Percentiles rank a stretch among this genome's conserved stretches.
phyloP scores from a whole-genome alignment of 371 early-diverging fungal species.

The Haplosporangium sp. region DNA sequence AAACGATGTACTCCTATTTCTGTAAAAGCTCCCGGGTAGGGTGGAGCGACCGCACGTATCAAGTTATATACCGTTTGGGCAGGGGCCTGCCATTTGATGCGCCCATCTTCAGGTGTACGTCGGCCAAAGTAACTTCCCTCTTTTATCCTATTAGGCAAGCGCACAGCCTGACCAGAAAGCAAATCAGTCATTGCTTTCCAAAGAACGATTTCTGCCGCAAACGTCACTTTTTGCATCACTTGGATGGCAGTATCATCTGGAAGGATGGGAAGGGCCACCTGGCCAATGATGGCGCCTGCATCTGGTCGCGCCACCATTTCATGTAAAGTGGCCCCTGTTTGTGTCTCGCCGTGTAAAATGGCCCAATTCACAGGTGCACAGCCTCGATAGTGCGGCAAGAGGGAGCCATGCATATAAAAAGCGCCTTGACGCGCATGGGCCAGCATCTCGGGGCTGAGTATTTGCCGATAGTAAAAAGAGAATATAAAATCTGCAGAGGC shows the following conservation, averaged over 20 bases:
- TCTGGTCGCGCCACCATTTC: constrained; percentile 10
- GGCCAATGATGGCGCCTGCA: constrained; percentile 8
- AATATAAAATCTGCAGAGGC: constrained; percentile 8
- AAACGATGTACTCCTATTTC: constrained; percentile 11
- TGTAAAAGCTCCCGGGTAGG: constrained; percentile 14
- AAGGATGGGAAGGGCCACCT: constrained; percentile 10
- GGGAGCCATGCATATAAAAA: constrained; percentile 12
- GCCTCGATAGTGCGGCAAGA: constrained; percentile 14
- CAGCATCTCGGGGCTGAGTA: constrained; percentile 9
- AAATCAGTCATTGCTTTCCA: constrained; percentile 10
- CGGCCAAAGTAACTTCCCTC: constrained; percentile 14
- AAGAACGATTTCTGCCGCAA: constrained; percentile 10
- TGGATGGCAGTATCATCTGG: constrained; percentile 12
- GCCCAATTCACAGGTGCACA: constrained; percentile 14
- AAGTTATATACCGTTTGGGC: constrained; percentile 14
- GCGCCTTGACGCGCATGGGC: constrained; percentile 7
- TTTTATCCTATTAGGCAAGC: constrained; percentile 12
- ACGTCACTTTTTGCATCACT: constrained; percentile 16
- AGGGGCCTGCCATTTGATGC: constrained; percentile 7
- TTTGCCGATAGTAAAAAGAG: constrained; percentile 11
- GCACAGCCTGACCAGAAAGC: constrained; percentile 6
- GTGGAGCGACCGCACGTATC: constrained; percentile 13
- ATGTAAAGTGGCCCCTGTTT: constrained; percentile 14
- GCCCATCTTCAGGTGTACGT: constrained; percentile 15
- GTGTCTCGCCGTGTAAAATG: constrained; percentile 9